These are phyloP conservation scores for Clathrus columnatus DNA, from an alignment of 768 basidiomycete species.

Conservation along the genomic window DNA sequence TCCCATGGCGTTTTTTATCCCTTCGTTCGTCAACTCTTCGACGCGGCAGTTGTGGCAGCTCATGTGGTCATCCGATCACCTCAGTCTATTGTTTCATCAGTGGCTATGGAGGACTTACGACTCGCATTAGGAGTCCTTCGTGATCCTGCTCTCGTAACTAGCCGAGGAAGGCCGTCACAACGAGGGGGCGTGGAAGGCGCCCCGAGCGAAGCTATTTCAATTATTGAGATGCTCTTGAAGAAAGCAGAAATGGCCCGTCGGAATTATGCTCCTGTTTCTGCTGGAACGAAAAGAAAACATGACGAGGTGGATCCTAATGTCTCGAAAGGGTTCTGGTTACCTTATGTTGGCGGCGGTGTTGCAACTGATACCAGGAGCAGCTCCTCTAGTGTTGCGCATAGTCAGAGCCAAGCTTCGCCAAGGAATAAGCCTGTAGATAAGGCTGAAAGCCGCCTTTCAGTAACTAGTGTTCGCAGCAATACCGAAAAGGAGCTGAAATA, in stretches of 20 bases:
- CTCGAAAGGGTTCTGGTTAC: conserved; percentile 31
- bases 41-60: conserved; percentile 57
- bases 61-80: conserved; percentile 52
- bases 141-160: conserved; percentile 21
- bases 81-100: conserved; percentile 34
- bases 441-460: background rate
- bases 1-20: conserved; percentile 49
- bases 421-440: background rate
- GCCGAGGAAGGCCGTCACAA: conserved; percentile 21
- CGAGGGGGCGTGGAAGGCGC: conserved; percentile 26
- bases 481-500: background rate
- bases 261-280: conserved; percentile 11
- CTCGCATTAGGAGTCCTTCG: conserved; percentile 36
- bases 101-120: conserved; percentile 39
- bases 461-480: background rate
- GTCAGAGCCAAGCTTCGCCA: background rate
- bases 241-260: conserved; percentile 27
- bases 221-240: conserved; percentile 31
- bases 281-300: conserved; percentile 20
- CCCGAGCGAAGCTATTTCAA: conserved; percentile 29
- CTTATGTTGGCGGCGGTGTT: conserved; percentile 33
- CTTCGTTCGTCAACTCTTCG: conserved; percentile 52
- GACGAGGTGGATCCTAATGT: conserved; percentile 25
- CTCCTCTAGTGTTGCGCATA: background rate
- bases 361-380: conserved; percentile 13